These are phyloP conservation scores for Spathaspora passalidarum DNA, from an alignment of 805 yeast species.

Conservation along the genomic window DNA sequence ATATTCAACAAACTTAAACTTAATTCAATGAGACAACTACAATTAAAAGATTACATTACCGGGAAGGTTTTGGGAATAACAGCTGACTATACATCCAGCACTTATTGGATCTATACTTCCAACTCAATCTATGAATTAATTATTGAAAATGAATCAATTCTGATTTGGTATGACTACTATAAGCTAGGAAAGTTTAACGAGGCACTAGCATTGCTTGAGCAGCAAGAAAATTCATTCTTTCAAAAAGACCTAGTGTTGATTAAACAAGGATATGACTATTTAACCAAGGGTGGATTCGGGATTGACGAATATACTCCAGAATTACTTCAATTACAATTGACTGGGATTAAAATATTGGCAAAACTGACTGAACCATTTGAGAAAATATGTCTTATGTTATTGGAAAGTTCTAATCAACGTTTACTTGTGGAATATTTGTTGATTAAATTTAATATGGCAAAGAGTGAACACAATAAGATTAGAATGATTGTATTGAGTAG, in stretches of 20 bases:
- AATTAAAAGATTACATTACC: conserved; percentile 7
- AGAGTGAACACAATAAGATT: conserved; percentile 25
- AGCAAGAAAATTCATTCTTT: conserved; percentile 11
- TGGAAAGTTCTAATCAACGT: conserved; percentile 15
- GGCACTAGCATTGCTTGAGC: conserved; percentile 48
- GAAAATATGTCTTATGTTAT: conserved; percentile 55
- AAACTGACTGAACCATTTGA: conserved; percentile 66
- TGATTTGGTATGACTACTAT: conserved; percentile 63
- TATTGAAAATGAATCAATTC: conserved; percentile 63
- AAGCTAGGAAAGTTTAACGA: conserved; percentile 53
- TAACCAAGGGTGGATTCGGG: conserved; percentile 34
- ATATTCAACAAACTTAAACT: conserved; percentile 28
- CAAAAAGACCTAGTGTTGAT: conserved; percentile 30
- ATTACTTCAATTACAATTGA: conserved; percentile 31
- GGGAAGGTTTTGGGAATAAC: conserved; percentile 23
- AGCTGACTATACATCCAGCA: conserved; percentile 32
- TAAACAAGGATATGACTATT: conserved; percentile 37
- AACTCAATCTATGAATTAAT: conserved; percentile 67
- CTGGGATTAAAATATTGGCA: conserved; percentile 49
- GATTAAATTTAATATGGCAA: conserved; percentile 24
- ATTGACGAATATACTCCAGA: conserved; percentile 15
- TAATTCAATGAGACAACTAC: conserved; percentile 10
- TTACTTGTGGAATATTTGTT: conserved; percentile 33
- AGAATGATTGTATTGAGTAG: conserved; percentile 50
- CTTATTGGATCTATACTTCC: conserved; percentile 76